phyloP scores from a whole-genome alignment of 768 basidiomycete genomes.

The Sarcodon aspratus region DNA sequence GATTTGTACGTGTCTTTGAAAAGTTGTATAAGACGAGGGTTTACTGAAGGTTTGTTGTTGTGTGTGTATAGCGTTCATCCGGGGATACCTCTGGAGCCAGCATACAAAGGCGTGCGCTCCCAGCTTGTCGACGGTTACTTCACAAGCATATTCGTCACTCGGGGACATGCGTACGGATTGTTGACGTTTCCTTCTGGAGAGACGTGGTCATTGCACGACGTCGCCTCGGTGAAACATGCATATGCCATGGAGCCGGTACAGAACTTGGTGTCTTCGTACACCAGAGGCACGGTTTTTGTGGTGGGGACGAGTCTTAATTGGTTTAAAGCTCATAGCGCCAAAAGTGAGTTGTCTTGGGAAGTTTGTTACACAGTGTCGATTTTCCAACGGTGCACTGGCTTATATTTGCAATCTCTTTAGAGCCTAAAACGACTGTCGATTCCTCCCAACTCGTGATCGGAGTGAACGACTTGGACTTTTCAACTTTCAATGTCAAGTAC shows the following conservation, averaged over 20 bases:
- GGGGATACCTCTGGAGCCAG: not conserved
- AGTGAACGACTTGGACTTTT: not conserved
- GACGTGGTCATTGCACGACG: not conserved
- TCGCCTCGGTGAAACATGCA: not conserved
- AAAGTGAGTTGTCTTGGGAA: not conserved
- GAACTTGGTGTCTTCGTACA: not conserved
- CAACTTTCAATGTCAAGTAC: not conserved
- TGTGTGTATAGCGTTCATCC: not conserved
- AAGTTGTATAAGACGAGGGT: no score
- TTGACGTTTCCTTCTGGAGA: not conserved
- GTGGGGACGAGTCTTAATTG: not conserved
- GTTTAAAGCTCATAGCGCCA: not conserved
- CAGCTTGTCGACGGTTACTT: not conserved
- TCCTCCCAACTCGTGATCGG: not conserved
- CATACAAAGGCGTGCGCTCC: not conserved
- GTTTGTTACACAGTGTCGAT: not conserved
- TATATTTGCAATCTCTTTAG: no score
- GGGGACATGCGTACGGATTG: not conserved
- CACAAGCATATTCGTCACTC: not conserved
- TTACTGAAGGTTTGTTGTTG: no score
- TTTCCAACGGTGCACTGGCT: not conserved
- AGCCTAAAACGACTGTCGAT: not conserved
- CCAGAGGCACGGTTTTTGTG: not conserved
- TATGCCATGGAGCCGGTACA: not conserved
- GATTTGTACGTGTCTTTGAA: not conserved